phyloP scores from a whole-genome alignment of 2,329 filamentous ascomycete genomes.

The Myriosclerotinia curreyana region DNA sequence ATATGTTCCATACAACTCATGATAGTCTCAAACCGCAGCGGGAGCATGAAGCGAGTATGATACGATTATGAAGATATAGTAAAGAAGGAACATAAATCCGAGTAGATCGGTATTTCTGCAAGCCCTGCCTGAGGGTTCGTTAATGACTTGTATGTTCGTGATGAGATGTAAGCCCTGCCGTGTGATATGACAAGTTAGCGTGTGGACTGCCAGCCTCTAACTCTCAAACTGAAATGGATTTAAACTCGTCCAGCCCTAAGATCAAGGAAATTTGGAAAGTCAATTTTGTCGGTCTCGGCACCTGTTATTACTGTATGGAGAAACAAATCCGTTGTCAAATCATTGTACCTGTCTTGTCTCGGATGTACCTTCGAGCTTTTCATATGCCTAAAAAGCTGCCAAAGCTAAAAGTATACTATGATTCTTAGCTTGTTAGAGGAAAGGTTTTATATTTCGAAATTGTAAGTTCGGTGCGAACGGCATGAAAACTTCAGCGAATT shows the following conservation, averaged over 20 bases:
- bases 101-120: neutral
- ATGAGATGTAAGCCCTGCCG: neutral
- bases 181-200: neutral
- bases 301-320: neutral
- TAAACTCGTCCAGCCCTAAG: neutral
- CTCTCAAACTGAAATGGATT: neutral
- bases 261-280: neutral
- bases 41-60: neutral
- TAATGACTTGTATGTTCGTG: neutral
- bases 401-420: neutral
- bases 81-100: neutral
- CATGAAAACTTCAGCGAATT: neutral
- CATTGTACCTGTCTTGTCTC: neutral
- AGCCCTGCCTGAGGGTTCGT: neutral
- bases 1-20: neutral
- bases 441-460: neutral
- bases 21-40: neutral
- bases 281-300: neutral
- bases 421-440: neutral
- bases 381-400: neutral
- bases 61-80: neutral
- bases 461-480: neutral
- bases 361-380: neutral
- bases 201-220: neutral
- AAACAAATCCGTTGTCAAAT: slow-evolving; percentile 11